A percentile compares a stretch with the other conserved stretches of the same genome.
Conservation (phyloP, 129 eudicot genomes). For the Chrysanthemum seticuspe region DNA sequence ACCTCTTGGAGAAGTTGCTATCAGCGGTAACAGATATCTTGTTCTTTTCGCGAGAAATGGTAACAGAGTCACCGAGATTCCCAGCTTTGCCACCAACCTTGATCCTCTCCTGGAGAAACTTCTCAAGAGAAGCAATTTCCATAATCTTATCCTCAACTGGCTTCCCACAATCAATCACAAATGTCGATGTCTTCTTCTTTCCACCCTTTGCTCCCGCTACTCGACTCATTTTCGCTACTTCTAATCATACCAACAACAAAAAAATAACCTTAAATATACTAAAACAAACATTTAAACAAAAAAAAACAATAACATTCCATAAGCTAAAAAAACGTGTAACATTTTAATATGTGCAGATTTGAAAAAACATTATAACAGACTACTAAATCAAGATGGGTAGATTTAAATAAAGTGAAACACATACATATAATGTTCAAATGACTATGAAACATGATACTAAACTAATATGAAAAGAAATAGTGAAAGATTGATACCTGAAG, state of each 20-base stretch:
- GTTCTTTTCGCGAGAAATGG: constrained; percentile 52
- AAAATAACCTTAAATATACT: neutral
- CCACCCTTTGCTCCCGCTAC: constrained; percentile 41
- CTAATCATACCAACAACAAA: neutral
- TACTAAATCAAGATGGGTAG: too few relatives aligned
- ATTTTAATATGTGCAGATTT: too few relatives aligned
- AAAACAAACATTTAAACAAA: too few relatives aligned
- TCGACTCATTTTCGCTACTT: constrained; percentile 45
- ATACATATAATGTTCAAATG: too few relatives aligned
- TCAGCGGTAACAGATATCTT: constrained; percentile 50
- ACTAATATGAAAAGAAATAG: too few relatives aligned
- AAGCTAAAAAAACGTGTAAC: too few relatives aligned
- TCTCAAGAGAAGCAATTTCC: constrained; percentile 57
- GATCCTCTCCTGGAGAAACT: constrained; percentile 59
- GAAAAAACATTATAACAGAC: too few relatives aligned
- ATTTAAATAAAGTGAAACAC: too few relatives aligned
- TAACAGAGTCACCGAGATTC: constrained; percentile 52
- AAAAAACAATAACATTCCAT: too few relatives aligned
- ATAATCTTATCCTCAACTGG: constrained; percentile 61
- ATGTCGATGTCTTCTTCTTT: constrained; percentile 47
- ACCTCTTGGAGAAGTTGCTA: constrained; percentile 43
- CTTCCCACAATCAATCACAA: constrained; percentile 53
- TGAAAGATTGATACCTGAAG: constrained; percentile 11
- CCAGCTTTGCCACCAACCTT: constrained; percentile 62
- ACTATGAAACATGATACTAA: too few relatives aligned